These are phyloP conservation scores for Cicer bijugum DNA, from an alignment of 306 rosid species.

Conservation along the genomic window DNA sequence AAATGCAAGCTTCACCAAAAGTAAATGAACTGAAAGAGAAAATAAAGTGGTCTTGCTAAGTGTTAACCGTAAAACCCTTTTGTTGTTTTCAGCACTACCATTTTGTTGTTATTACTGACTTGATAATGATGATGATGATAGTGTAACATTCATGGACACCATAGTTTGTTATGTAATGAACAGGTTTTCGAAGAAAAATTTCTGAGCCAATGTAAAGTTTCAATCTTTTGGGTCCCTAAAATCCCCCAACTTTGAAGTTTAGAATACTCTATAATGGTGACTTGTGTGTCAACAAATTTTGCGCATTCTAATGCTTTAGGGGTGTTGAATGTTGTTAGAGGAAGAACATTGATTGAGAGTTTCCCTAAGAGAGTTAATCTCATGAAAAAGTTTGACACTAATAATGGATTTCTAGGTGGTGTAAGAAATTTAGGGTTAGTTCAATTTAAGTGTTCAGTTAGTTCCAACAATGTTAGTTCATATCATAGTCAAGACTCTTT, in stretches of 20 bases:
- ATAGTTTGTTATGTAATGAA: background rate
- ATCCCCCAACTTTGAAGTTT: constrained; percentile 36
- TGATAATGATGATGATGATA: background rate
- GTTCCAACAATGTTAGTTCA: constrained; percentile 59
- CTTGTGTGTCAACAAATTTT: constrained; percentile 50
- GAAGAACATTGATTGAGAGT: constrained; percentile 55
- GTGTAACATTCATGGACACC: background rate
- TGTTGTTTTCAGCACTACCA: constrained; percentile 35
- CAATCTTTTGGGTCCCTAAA: constrained; percentile 38
- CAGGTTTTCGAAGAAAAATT: constrained; percentile 26
- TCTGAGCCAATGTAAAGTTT: constrained; percentile 42
- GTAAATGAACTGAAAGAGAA: background rate
- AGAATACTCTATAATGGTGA: background rate
- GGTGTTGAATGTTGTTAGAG: constrained; percentile 57
- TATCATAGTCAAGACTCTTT: constrained; percentile 81
- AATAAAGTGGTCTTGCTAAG: background rate
- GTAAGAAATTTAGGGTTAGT: constrained; percentile 52
- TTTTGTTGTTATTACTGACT: constrained; percentile 19
- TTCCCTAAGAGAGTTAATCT: constrained; percentile 49
- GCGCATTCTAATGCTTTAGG: constrained; percentile 61
- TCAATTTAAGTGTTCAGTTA: constrained; percentile 61
- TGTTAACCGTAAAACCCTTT: constrained; percentile 11
- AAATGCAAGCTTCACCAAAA: background rate
- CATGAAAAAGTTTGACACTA: constrained; percentile 50
- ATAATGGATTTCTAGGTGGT: constrained; percentile 50